Base-by-base conservation (phyloP, 495 filamentous ascomycete species). In the Trichoderma gamsii region DNA sequence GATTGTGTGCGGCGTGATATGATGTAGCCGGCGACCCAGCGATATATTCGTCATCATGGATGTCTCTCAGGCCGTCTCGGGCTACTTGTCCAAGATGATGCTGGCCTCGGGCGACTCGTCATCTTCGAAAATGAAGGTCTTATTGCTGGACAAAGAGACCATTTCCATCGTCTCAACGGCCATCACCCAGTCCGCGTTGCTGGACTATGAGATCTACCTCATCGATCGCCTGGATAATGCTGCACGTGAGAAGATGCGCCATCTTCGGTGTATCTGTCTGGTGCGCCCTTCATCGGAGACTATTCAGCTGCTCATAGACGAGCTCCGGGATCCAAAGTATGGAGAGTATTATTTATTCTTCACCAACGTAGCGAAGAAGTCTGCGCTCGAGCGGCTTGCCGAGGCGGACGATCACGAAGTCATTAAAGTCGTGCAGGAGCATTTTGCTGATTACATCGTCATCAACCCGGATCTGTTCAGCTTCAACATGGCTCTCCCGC, bases 321-420 rank as follows among this genome's bases (percentile, higher is more conserved):
- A 99, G 79, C 84, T 99, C 61, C 87, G 96, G 68, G 94, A 97
- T 67, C 96, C 95, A 23, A 97, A 95, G 73, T 99, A 99, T 72
- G 95, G 96, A 69, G 95, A 98, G 83, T 99, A 99, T 79, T 85
- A 96, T 72, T 87, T 99, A 66, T 97, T 92, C 79, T 94, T 99
- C 75, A 97, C 92, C 83, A 99, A 99, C 77, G 88, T 97, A 52
- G 89, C 95, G 75, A 94, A 94, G 76, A 99, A 99, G 78, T 98
- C 96, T 12, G 91, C 96, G 2, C 84, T 99, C 4, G 95, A 99
- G 76, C 86, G 96, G 35, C 84, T 99, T 32, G 95, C 95, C 23
- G 95, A 99, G 79, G 92, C 95, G n/a, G 95, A 99, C 74, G 92
- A 96, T 69, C 92, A 99, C 71, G 95, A 99, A 77, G 93, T 98